A percentile compares a stretch with the other conserved stretches of the same genome.
Conservation (phyloP, 495 filamentous ascomycete species). For the Zalerion maritima region DNA sequence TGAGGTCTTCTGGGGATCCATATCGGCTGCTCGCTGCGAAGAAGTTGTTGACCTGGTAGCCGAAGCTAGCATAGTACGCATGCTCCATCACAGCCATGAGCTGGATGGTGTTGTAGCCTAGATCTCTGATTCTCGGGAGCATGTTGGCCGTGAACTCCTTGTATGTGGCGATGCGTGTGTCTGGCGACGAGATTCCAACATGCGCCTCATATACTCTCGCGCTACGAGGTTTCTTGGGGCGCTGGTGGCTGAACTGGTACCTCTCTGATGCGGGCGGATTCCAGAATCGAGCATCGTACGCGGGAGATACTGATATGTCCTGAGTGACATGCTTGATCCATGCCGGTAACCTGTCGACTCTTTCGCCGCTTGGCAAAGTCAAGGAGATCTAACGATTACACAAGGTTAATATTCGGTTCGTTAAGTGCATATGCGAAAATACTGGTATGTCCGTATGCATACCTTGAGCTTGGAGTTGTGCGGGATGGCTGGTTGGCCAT, state of each 20-base stretch:
- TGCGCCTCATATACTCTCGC: slow-evolving; percentile 93
- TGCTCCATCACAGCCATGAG: slow-evolving; percentile 99
- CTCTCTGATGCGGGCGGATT: slow-evolving; percentile 63
- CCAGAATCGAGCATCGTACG: slow-evolving; percentile 94
- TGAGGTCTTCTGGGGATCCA: slow-evolving; percentile 84
- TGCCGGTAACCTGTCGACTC: slow-evolving; percentile 76
- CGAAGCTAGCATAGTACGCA: slow-evolving; percentile 97
- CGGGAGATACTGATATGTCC: slow-evolving; percentile 72
- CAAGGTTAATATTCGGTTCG: slow-evolving; percentile 2
- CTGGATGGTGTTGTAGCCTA: slow-evolving; percentile 96
- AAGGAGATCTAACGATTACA: slow-evolving; percentile 56
- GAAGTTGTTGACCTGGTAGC: slow-evolving; percentile 97
- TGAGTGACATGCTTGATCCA: slow-evolving; percentile 98
- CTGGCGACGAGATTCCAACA: slow-evolving; percentile 90
- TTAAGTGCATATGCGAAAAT: slow-evolving; percentile 1
- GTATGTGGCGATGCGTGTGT: slow-evolving; percentile 77
- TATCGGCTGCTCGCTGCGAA: slow-evolving; percentile 96
- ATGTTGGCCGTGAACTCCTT: slow-evolving; percentile 91
- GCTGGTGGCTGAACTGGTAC: slow-evolving; percentile 70
- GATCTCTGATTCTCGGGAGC: slow-evolving; percentile 74
- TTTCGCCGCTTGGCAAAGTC: slow-evolving; percentile 59
- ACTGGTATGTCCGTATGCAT: slow-evolving; percentile 8
- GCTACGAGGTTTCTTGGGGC: slow-evolving; percentile 73
- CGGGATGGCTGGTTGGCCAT: slow-evolving; percentile 65
- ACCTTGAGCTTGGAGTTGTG: slow-evolving; percentile 96